Evolutionary conservation across 2,329 filamentous ascomycete species (phyloP).

Genomic region (Fusarium camptoceras): DNA sequence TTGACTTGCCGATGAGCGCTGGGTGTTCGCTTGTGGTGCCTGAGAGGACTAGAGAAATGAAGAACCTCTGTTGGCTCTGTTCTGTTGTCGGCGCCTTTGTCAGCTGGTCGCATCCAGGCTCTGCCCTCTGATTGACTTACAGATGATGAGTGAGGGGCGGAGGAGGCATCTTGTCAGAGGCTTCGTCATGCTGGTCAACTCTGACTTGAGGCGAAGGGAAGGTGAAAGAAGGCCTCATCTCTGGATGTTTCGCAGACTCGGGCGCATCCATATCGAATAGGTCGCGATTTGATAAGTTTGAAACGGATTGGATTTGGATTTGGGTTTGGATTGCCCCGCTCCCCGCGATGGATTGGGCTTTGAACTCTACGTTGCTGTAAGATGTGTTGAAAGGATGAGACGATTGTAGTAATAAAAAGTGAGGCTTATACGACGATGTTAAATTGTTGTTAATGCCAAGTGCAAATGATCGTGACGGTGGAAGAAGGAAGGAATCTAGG

Average conservation of each 20-base stretch:
- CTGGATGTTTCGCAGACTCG: slow-evolving; percentile 28
- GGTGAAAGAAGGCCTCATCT: slow-evolving; percentile 39
- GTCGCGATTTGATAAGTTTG: neutral
- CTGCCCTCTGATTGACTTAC: slow-evolving; percentile 55
- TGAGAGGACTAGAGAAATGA: slow-evolving; percentile 64
- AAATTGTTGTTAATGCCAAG: neutral
- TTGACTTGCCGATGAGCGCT: slow-evolving; percentile 70
- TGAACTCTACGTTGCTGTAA: neutral
- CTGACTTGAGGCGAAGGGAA: slow-evolving; percentile 49
- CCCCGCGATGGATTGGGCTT: slow-evolving; percentile 22
- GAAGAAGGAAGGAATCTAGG: neutral
- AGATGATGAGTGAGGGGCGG: slow-evolving; percentile 53
- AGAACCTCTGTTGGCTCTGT: slow-evolving; percentile 56
- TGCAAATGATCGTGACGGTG: slow-evolving; percentile 12
- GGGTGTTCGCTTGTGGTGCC: slow-evolving; percentile 68
- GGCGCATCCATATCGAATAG: slow-evolving; percentile 39
- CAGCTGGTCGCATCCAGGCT: slow-evolving; percentile 8
- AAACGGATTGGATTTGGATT: neutral
- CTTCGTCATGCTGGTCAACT: slow-evolving; percentile 47
- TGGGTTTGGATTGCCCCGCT: slow-evolving; percentile 38
- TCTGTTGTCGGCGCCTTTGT: slow-evolving; percentile 47
- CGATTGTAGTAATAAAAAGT: neutral
- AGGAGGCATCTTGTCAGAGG: slow-evolving; percentile 43
- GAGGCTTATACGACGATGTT: neutral
- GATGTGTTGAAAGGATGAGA: neutral